Base-by-base conservation (phyloP, 2,329 filamentous ascomycete species). In the Shiraia bambusicola region DNA sequence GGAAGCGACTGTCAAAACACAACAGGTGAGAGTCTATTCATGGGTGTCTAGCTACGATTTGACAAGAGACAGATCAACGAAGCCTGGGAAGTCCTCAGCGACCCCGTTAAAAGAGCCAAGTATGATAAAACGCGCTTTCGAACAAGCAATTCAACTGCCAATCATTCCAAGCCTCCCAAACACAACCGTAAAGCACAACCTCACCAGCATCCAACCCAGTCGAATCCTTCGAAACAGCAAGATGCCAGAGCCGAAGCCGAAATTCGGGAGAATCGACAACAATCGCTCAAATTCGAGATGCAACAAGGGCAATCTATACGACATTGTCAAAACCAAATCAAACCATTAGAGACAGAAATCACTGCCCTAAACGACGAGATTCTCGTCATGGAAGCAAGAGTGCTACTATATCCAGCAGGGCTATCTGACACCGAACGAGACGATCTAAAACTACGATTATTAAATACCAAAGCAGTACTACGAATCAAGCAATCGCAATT, bases 271-370 rank as follows among this genome's bases (percentile, higher is more conserved):
- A 45, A 40, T n/a, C 42, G 36, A 17, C 42, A 30, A 24, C 31
- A 45, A 31, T 45, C 37, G 42, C 33, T 45, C 1, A 26, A 45
- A 8, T 45, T 32, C 3, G 28, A 45, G 32, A 40, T 11, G 27
- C 3, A n/a, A 6, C 42, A 45, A 6, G 28, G 29, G 13, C 14
- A 45, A 10, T 22, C 32, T 11, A 40, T 45, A 12, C 37, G 37
- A 7, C 28, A 25, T 13, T 30, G 12, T 14, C 31, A 17, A 11
- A 40, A 36, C 10, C 9, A 4, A 1, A 2, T 45, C 14, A 30
- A 39, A 16, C 24, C 34, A 7, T 22, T 42, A 11, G 17, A 29
- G 4, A 11, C 28, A 12, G 33, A 37, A n/a, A 11, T 42, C 3
- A 22, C 28, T 2, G 7, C 8, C n/a, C 34, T 42, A 4, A 31